phyloP scores from a whole-genome alignment of 2,329 filamentous ascomycete species.

The Fusarium sp. region DNA sequence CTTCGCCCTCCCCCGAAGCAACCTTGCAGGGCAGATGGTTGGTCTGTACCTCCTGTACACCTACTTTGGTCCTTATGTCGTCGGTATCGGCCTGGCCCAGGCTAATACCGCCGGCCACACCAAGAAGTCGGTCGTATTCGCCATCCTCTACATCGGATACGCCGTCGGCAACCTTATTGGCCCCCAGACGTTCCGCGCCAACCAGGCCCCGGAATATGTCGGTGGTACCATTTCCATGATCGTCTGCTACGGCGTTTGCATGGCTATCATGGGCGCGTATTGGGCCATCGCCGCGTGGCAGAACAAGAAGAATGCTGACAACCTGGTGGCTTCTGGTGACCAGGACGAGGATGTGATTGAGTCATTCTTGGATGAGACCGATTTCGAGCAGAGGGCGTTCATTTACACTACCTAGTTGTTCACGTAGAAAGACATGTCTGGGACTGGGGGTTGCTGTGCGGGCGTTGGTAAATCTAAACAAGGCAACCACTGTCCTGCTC shows the following conservation, averaged over 20 bases:
- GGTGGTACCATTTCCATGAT: slow-evolving; percentile 28
- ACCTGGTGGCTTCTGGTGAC: neutral
- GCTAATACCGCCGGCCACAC: slow-evolving; percentile 51
- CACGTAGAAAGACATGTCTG: neutral
- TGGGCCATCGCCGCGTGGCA: slow-evolving; percentile 6
- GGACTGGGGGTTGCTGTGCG: neutral
- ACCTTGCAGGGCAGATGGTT: slow-evolving; percentile 24
- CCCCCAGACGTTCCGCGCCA: slow-evolving; percentile 52
- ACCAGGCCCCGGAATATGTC: slow-evolving; percentile 50
- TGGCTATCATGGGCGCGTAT: slow-evolving; percentile 5
- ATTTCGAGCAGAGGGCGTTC: slow-evolving; percentile 14
- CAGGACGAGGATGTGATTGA: neutral
- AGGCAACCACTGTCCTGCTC: neutral
- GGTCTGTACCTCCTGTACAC: slow-evolving; percentile 28
- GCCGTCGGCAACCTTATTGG: slow-evolving; percentile 53
- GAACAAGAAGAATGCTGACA: slow-evolving; percentile 1
- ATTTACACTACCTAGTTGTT: slow-evolving; percentile 7
- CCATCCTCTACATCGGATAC: slow-evolving; percentile 60
- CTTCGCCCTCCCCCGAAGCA: slow-evolving; percentile 18
- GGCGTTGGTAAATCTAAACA: neutral
- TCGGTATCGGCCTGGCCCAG: slow-evolving; percentile 18
- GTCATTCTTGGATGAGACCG: slow-evolving; percentile 13
- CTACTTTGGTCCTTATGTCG: slow-evolving; percentile 27
- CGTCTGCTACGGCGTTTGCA: slow-evolving; percentile 22
- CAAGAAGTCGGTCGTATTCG: slow-evolving; percentile 55